Evolutionary conservation across 2,329 filamentous ascomycete species (phyloP).

Genomic region (Daldinia eschscholtzii): DNA sequence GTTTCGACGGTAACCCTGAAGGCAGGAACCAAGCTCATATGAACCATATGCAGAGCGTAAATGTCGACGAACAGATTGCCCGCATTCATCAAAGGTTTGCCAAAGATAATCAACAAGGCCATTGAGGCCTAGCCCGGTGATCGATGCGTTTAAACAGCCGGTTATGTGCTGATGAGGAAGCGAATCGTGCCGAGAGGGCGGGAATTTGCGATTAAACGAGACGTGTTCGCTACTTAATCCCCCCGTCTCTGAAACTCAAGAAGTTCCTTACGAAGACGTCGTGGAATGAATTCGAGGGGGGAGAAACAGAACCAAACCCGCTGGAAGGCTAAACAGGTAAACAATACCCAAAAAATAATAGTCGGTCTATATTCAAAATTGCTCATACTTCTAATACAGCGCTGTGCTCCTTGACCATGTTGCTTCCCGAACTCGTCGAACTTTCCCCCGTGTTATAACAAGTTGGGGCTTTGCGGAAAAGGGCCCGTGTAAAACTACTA

Average conservation of each 20-base stretch:
- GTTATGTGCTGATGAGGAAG: conserved; percentile 18
- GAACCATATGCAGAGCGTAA: conserved; percentile 74
- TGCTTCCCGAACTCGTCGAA: conserved; percentile 4
- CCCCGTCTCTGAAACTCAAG: background rate
- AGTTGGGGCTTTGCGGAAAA: background rate
- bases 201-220: conserved; percentile 5
- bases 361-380: conserved; percentile 40
- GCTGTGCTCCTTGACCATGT: conserved; percentile 7
- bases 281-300: conserved; percentile 11
- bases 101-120: conserved; percentile 53
- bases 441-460: background rate
- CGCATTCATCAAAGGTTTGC: conserved; percentile 69
- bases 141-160: conserved; percentile 2
- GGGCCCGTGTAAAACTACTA: conserved; percentile 6
- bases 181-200: background rate
- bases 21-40: conserved; percentile 66
- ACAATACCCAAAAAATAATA: conserved; percentile 44
- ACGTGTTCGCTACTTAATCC: background rate
- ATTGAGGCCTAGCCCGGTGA: conserved; percentile 16
- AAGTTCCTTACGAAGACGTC: conserved; percentile 11
- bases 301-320: conserved; percentile 7
- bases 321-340: conserved; percentile 46
- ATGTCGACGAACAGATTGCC: conserved; percentile 88
- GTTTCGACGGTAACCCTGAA: conserved; percentile 75
- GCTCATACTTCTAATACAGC: conserved; percentile 50